Evolutionary conservation across 73 alveolate species (phyloP).

Genomic region (Tetrahymena malaccensis): DNA sequence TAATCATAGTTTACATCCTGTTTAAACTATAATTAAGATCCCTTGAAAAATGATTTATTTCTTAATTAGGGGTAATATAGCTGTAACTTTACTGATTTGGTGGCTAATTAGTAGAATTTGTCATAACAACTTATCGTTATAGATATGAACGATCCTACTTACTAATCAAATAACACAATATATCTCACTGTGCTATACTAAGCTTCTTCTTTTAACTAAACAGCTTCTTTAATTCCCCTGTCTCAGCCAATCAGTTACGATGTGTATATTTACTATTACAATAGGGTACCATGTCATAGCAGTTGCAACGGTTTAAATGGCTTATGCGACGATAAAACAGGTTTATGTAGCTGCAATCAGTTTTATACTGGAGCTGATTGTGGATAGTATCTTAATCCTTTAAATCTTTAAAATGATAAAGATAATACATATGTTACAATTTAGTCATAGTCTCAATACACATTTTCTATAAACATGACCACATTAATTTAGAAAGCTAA

Average conservation of each 20-base stretch:
- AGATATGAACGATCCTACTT: not conserved
- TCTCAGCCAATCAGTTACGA: not conserved
- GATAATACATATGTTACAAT: not conserved
- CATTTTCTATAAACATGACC: not conserved
- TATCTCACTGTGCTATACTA: not conserved
- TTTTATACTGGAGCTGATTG: not conserved
- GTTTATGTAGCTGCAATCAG: not conserved
- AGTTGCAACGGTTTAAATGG: not conserved
- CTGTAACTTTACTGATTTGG: not conserved
- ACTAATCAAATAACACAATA: not conserved
- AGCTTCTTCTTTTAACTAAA: not conserved
- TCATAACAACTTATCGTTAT: not conserved
- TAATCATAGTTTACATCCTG: not conserved
- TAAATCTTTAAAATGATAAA: not conserved
- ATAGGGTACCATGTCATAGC: not conserved
- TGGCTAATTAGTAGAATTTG: not conserved
- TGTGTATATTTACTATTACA: not conserved
- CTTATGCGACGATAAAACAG: not conserved
- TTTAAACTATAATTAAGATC: not conserved
- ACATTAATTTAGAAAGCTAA: not conserved
- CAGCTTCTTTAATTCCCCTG: not conserved
- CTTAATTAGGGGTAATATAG: not conserved
- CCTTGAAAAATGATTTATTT: not conserved
- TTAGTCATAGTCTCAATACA: not conserved
- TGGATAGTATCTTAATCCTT: not conserved